These are phyloP conservation scores for Mitragyna speciosa DNA, from an alignment of 257 asterid genomes.

Conservation along the genomic window DNA sequence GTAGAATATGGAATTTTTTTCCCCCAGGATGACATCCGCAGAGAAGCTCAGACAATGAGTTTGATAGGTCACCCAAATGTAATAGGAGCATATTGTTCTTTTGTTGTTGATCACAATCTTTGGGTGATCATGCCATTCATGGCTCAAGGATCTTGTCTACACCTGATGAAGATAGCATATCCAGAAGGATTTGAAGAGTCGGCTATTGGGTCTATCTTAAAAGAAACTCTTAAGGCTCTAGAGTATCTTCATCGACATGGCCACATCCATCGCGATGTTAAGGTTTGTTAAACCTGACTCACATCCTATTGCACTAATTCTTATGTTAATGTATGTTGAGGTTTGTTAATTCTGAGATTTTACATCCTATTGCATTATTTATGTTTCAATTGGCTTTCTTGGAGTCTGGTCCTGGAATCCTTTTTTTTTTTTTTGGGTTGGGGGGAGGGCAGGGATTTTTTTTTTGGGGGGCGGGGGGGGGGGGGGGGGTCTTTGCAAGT, in stretches of 20 bases:
- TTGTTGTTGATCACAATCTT: slow-evolving; percentile 91
- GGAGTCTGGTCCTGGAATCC: too few relatives aligned
- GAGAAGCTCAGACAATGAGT: slow-evolving; percentile 98
- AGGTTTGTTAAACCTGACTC: slow-evolving; percentile 48
- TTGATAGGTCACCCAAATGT: slow-evolving; percentile 94
- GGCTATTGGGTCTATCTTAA: slow-evolving; percentile 80
- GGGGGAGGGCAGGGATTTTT: background rate
- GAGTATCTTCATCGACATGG: slow-evolving; percentile 94
- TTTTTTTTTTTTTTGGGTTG: too few relatives aligned
- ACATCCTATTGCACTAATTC: background rate
- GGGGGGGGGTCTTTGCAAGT: background rate
- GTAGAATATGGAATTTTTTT: slow-evolving; percentile 1
- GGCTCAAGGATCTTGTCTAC: slow-evolving; percentile 99
- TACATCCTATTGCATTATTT: too few relatives aligned
- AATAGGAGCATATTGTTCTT: slow-evolving; percentile 83
- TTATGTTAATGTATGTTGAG: too few relatives aligned
- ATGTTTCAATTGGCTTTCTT: too few relatives aligned
- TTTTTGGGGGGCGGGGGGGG: background rate
- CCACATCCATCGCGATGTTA: slow-evolving; percentile 96
- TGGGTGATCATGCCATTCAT: slow-evolving; percentile 98
- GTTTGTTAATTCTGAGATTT: too few relatives aligned
- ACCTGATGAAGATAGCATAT: slow-evolving; percentile 95
- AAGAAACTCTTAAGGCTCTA: slow-evolving; percentile 96
- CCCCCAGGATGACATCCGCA: slow-evolving; percentile 87
- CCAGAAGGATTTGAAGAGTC: slow-evolving; percentile 97